Conservation (phyloP, 225 moss, liverwort and hornwort species). For the Ulota crispa region DNA sequence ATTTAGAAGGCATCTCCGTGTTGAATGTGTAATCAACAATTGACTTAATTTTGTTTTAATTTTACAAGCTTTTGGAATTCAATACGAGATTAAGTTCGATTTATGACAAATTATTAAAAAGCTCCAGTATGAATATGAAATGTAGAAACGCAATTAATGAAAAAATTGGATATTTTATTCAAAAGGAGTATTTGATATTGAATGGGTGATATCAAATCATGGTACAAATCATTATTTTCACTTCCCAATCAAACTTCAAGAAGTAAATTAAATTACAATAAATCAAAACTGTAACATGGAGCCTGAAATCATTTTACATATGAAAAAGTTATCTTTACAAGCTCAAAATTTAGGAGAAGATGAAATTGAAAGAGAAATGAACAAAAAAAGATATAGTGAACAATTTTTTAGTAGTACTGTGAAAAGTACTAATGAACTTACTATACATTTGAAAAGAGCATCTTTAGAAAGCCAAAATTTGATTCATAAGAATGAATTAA, state of each 20-base stretch:
- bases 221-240: fast-evolving
- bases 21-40: not conserved
- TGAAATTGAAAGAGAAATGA: not conserved
- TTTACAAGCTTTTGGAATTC: fast-evolving
- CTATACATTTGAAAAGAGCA: conserved; percentile 19
- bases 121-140: not conserved
- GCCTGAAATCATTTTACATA: conserved; percentile 41
- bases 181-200: not conserved
- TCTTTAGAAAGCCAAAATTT: conserved; percentile 7
- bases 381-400: not conserved
- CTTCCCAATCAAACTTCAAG: fast-evolving
- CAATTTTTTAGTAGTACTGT: not conserved
- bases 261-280: too few species aligned
- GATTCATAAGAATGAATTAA: not conserved
- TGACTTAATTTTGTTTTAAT: fast-evolving
- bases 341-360: not conserved
- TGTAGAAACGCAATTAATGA: not conserved
- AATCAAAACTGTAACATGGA: conserved; percentile 13
- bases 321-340: conserved; percentile 40
- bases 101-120: fast-evolving
- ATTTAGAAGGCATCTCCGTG: not conserved
- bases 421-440: conserved; percentile 37
- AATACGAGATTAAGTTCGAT: too few species aligned
- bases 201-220: not conserved
- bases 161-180: fast-evolving